Evolutionary conservation across 2,329 filamentous ascomycete genomes (phyloP).

Genomic region (Aureobasidium pullulans): DNA sequence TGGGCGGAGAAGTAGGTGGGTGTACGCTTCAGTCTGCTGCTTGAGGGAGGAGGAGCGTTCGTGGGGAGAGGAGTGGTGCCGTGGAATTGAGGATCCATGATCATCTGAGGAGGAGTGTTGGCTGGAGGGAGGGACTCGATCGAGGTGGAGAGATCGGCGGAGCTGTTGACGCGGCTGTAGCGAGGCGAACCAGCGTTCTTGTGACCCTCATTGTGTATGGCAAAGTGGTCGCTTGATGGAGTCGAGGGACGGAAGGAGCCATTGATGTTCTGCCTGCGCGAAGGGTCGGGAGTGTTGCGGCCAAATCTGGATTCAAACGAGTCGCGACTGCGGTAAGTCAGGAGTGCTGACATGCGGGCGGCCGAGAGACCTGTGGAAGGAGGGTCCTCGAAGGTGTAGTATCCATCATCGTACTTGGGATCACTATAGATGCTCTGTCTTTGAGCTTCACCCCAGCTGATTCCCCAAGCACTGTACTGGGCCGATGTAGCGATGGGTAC

Average conservation of each 20-base stretch:
- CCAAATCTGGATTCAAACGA: constrained; percentile 96
- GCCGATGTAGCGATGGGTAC: constrained; percentile 81
- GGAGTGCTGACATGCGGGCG: constrained; percentile 89
- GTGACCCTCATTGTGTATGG: constrained; percentile 47
- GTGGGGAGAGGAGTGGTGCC: constrained; percentile 32
- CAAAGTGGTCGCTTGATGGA: constrained; percentile 40
- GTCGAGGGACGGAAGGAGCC: constrained; percentile 45
- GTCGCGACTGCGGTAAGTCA: constrained; percentile 94
- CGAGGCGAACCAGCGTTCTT: constrained; percentile 41
- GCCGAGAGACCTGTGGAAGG: constrained; percentile 82
- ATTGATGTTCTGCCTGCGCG: constrained; percentile 75
- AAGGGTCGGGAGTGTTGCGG: constrained; percentile 81
- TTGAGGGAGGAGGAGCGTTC: constrained; percentile 21
- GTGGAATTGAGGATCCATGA: constrained; percentile 41
- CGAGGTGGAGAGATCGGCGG: constrained; percentile 19
- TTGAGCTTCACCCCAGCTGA: constrained; percentile 85
- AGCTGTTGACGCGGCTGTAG: constrained; percentile 30
- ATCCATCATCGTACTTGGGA: constrained; percentile 96
- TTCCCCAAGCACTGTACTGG: constrained; percentile 80
- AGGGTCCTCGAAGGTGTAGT: constrained; percentile 82
- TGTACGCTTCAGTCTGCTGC: constrained; percentile 29
- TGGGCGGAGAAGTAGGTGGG: constrained; percentile 94
- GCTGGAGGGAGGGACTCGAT: constrained; percentile 19
- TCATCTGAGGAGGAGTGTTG: constrained; percentile 18
- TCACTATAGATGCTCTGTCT: constrained; percentile 94